phyloP scores from a whole-genome alignment of 192 early-diverging fungal genomes.

The Mortierella hygrophila region DNA sequence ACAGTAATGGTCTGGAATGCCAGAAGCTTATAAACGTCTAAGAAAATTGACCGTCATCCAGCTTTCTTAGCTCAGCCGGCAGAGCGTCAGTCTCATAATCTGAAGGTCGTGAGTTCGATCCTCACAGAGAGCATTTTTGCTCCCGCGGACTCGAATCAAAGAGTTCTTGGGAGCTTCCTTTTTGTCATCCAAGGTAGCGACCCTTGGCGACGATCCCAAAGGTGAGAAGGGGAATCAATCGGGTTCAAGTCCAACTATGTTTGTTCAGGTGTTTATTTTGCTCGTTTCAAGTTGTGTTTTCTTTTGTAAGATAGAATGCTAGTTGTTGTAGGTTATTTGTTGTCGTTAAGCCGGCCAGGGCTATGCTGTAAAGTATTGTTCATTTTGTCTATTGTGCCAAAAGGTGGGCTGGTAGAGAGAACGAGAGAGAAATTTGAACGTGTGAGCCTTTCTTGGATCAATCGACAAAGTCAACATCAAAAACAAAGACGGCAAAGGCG shows the following conservation, averaged over 20 bases:
- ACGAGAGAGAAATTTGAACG: neutral
- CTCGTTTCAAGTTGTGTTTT: neutral
- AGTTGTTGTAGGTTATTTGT: neutral
- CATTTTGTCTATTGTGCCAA: constrained; percentile 41
- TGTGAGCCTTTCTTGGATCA: neutral
- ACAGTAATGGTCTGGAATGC: no score
- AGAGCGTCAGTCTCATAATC: constrained; percentile 65
- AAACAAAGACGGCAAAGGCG: neutral
- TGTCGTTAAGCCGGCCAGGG: neutral
- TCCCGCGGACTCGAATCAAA: neutral
- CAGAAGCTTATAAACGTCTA: neutral
- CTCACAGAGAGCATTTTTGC: constrained; percentile 50
- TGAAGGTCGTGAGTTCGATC: constrained; percentile 61
- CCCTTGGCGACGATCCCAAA: neutral
- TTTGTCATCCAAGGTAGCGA: no score
- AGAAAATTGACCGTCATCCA: neutral
- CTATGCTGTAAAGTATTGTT: neutral
- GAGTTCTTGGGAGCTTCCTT: neutral
- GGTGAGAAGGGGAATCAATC: neutral
- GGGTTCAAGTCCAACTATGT: neutral
- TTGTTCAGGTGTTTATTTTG: neutral
- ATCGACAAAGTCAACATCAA: neutral
- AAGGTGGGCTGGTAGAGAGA: constrained; percentile 33
- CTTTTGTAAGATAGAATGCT: neutral
- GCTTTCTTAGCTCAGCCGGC: constrained; percentile 59